phyloP scores from a whole-genome alignment of 139 green algal genomes.

The Pleodorina starrii region DNA sequence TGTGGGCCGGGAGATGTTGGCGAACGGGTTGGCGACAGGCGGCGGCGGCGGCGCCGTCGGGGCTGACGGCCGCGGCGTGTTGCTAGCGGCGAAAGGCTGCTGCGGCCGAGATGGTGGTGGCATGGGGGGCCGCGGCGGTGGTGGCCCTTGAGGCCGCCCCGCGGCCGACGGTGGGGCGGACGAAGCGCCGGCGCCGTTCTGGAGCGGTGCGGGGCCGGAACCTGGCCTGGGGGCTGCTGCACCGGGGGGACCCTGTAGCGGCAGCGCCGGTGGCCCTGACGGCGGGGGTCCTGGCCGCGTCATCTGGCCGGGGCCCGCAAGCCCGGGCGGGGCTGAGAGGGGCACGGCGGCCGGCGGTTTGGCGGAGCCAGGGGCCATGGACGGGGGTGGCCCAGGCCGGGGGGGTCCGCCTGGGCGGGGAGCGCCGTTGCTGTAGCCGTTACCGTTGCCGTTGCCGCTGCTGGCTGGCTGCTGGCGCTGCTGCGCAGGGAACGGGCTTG shows the following conservation, averaged over 20 bases:
- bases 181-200: not conserved
- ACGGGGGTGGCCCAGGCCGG: not conserved
- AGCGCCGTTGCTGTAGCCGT: not conserved
- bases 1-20: slow-evolving; percentile 6
- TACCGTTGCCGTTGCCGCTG: not conserved
- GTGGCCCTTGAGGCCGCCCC: not conserved
- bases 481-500: not conserved
- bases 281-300: not conserved
- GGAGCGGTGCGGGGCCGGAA: not conserved
- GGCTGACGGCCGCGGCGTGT: not conserved
- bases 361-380: not conserved
- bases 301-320: not conserved
- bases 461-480: not conserved
- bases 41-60: not conserved
- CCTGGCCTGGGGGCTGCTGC: not conserved
- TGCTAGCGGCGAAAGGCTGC: not conserved
- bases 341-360: not conserved
- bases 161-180: too few relatives aligned
- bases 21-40: slow-evolving; percentile 37
- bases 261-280: not conserved
- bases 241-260: not conserved
- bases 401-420: not conserved
- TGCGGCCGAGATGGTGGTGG: not conserved
- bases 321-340: not conserved
- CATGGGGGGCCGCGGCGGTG: not conserved